Evolutionary conservation across 2,329 filamentous ascomycete species (phyloP).

Genomic region (Tolypocladium nubicola): DNA sequence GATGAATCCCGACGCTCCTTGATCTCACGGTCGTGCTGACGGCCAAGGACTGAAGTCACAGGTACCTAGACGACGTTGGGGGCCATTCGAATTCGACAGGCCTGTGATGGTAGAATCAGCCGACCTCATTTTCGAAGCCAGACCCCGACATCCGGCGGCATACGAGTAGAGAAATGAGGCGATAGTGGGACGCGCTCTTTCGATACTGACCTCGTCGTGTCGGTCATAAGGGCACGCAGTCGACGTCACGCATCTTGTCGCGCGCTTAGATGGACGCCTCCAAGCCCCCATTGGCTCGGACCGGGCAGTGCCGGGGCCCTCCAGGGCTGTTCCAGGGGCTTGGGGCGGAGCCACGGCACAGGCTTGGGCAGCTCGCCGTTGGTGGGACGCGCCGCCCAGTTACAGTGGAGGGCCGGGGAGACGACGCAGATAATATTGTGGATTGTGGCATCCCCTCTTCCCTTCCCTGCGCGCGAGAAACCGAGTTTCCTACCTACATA

Average conservation of each 20-base stretch:
- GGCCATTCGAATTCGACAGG: not conserved
- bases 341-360: not conserved
- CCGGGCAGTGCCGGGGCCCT: not conserved
- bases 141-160: not conserved
- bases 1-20: not conserved
- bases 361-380: not conserved
- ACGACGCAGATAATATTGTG: not conserved
- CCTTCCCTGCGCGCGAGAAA: not conserved
- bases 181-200: not conserved
- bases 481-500: not conserved
- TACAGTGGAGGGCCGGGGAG: not conserved
- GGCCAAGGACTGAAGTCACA: not conserved
- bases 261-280: not conserved
- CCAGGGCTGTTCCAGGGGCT: not conserved
- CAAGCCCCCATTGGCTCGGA: not conserved
- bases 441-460: not conserved
- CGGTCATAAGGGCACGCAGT: not conserved
- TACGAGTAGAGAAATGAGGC: not conserved
- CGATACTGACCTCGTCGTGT: not conserved
- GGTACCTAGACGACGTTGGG: not conserved
- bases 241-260: not conserved
- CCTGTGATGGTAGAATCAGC: not conserved
- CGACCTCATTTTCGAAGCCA: not conserved
- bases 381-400: not conserved
- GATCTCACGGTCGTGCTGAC: not conserved